Conservation (phyloP, 108 stramenopile genomes). For the Heterococcus sp. region DNA sequence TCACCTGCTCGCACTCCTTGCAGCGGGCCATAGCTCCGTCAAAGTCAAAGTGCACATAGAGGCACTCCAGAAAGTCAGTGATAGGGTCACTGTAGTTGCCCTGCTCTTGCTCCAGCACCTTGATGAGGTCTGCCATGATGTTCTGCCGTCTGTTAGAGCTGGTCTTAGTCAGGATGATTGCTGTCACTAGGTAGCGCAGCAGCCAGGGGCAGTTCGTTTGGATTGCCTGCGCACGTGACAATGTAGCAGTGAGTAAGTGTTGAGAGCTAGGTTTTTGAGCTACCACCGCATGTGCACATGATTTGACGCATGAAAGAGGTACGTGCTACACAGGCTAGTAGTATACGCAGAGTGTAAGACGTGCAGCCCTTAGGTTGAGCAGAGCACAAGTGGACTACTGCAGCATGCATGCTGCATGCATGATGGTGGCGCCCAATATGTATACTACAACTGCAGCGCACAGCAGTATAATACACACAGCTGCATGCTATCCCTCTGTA, state of each 20-base stretch:
- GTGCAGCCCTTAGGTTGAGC: too few species aligned
- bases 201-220: slow-evolving; percentile 97
- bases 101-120: slow-evolving; percentile 75
- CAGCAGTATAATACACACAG: too few species aligned
- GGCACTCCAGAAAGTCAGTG: slow-evolving; percentile 85
- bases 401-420: too few species aligned
- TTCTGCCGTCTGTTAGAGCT: slow-evolving; percentile 54
- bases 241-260: not conserved
- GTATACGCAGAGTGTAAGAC: too few species aligned
- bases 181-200: slow-evolving; percentile 90
- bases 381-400: too few species aligned
- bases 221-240: slow-evolving; percentile 81
- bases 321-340: too few species aligned
- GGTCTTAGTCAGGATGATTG: slow-evolving; percentile 82
- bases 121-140: slow-evolving; percentile 78
- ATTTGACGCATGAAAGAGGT: not conserved
- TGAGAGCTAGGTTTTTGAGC: not conserved
- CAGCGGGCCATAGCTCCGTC: slow-evolving; percentile 88
- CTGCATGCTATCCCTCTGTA: too few species aligned
- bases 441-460: too few species aligned
- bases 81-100: slow-evolving; percentile 93
- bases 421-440: too few species aligned
- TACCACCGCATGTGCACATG: too few species aligned
- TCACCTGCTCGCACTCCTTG: slow-evolving; percentile 34
- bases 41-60: slow-evolving; percentile 96